A percentile compares a stretch with the other conserved stretches of the same genome.
phyloP scores from a whole-genome alignment of 169 alveolate genomes.

The Cryptosporidium sp. region DNA sequence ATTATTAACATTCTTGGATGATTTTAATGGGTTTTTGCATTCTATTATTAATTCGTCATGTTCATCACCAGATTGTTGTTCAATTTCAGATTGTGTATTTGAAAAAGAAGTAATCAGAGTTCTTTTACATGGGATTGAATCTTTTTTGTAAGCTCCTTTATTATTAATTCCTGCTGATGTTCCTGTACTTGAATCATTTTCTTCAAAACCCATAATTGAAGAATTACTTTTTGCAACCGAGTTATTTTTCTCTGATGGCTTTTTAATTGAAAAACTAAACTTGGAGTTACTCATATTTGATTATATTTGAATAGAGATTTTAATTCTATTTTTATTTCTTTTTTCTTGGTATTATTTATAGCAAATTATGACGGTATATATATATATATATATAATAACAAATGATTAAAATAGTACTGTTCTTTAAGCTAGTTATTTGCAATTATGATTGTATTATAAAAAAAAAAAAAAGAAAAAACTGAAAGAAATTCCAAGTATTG shows the following conservation, averaged over 20 bases:
- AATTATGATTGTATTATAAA: too few species aligned
- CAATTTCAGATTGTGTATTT: neutral
- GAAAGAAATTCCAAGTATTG: neutral
- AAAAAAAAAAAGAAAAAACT: too few species aligned
- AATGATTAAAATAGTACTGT: too few species aligned
- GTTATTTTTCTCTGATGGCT: neutral
- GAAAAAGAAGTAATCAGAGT: conserved; percentile 50
- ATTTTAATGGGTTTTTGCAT: conserved; percentile 22
- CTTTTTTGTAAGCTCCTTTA: neutral
- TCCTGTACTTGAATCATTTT: neutral
- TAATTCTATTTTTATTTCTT: neutral
- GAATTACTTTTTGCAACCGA: neutral
- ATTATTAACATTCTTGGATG: neutral
- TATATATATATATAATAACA: too few species aligned
- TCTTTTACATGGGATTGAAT: conserved; percentile 4
- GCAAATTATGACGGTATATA: neutral
- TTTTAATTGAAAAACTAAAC: conserved; percentile 11
- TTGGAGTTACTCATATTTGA: neutral
- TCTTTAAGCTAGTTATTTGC: too few species aligned
- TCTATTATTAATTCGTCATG: conserved; percentile 27
- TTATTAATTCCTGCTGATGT: neutral
- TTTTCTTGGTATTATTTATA: neutral
- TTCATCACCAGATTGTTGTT: neutral
- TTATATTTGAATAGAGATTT: too few species aligned
- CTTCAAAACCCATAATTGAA: neutral